phyloP scores from a whole-genome alignment of 2,329 filamentous ascomycete species.

The Calonectria honghensis region DNA sequence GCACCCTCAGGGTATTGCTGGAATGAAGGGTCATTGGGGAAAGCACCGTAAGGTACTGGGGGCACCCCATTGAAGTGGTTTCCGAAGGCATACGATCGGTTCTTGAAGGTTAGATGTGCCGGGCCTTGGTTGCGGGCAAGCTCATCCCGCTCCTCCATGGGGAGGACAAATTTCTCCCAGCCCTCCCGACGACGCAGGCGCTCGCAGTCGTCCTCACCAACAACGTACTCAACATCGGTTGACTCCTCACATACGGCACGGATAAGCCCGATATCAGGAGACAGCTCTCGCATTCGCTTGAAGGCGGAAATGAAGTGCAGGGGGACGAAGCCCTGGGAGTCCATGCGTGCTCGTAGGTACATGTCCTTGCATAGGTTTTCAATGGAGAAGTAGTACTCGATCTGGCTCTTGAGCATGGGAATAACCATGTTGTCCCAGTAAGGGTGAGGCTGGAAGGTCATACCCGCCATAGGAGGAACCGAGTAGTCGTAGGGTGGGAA shows the following conservation, averaged over 20 bases:
- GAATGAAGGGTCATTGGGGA: conserved; percentile 54
- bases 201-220: conserved; percentile 85
- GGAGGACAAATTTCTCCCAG: conserved; percentile 88
- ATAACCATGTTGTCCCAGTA: conserved; percentile 73
- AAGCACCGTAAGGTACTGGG: conserved; percentile 57
- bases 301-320: conserved; percentile 89
- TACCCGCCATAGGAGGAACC: conserved; percentile 62
- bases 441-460: conserved; percentile 61
- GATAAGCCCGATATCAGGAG: conserved; percentile 80
- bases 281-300: conserved; percentile 76
- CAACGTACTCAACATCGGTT: conserved; percentile 82
- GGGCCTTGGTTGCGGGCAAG: conserved; percentile 84
- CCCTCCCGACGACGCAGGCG: conserved; percentile 83
- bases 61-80: conserved; percentile 59
- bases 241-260: conserved; percentile 85
- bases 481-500: conserved; percentile 63
- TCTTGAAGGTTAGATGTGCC: conserved; percentile 62
- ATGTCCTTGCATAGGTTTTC: conserved; percentile 96
- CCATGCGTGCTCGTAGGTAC: conserved; percentile 93
- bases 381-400: conserved; percentile 97
- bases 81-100: conserved; percentile 55
- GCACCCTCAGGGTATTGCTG: conserved; percentile 58
- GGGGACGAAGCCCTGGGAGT: conserved; percentile 93
- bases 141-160: conserved; percentile 81
- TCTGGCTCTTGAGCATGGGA: conserved; percentile 68